These are phyloP conservation scores for Aspergillus coremiiformis DNA, from an alignment of 495 filamentous ascomycete genomes.

Conservation along the genomic window DNA sequence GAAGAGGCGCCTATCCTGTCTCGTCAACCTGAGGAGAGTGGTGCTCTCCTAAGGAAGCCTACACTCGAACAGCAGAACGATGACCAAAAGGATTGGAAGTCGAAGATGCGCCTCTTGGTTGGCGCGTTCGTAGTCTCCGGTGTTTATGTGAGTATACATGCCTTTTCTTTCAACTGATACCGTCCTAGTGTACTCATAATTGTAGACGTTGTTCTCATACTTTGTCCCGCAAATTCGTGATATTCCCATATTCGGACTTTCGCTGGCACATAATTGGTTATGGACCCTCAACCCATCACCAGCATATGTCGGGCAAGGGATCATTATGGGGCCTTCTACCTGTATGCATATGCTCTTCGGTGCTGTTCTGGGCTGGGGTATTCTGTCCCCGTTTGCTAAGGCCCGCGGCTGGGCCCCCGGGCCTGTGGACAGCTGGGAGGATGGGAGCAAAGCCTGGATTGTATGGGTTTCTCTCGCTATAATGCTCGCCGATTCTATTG, in stretches of 20 bases:
- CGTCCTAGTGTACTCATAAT: constrained; percentile 10
- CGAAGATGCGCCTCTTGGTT: constrained; percentile 52
- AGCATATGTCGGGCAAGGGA: constrained; percentile 76
- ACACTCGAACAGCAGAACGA: constrained; percentile 23
- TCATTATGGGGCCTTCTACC: constrained; percentile 83
- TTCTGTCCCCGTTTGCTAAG: constrained; percentile 86
- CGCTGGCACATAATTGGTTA: constrained; percentile 72
- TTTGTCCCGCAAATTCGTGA: constrained; percentile 82
- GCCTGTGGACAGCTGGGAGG: constrained; percentile 76
- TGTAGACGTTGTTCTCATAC: constrained; percentile 77
- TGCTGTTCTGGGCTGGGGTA: constrained; percentile 81
- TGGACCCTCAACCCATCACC: constrained; percentile 96
- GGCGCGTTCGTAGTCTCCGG: constrained; percentile 53
- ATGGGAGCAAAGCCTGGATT: constrained; percentile 95
- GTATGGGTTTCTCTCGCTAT: constrained; percentile 93
- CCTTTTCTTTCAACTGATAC: background rate
- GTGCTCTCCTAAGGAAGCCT: constrained; percentile 17
- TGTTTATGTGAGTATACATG: constrained; percentile 35
- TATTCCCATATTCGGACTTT: constrained; percentile 73
- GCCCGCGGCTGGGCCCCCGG: constrained; percentile 83
- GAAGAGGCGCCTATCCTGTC: constrained; percentile 4
- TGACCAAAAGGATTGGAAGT: constrained; percentile 50
- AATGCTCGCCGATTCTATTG: constrained; percentile 89
- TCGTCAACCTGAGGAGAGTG: constrained; percentile 14
- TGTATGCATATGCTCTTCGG: constrained; percentile 95